A percentile compares a stretch with the other conserved stretches of the same genome.
Conservation (phyloP, 148 eudicot species). For the Mesembryanthemum crystallinum region DNA sequence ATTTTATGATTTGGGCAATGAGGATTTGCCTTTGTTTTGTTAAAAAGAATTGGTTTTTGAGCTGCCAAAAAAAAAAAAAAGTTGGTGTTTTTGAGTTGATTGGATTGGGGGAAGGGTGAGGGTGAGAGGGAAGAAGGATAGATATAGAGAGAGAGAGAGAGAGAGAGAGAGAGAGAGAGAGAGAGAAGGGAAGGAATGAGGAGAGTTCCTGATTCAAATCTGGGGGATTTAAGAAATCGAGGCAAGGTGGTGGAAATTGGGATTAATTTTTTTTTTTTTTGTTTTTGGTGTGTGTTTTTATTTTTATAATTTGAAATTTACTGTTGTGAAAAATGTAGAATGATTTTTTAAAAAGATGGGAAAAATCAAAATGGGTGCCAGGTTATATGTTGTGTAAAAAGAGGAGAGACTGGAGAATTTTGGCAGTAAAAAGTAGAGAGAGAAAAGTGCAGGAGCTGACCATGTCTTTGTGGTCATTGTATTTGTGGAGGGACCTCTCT, state of each 20-base stretch:
- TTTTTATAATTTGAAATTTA: too few relatives aligned
- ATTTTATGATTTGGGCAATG: slow-evolving; percentile 18
- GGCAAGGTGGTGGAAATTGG: slow-evolving; percentile 35
- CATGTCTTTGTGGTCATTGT: neutral
- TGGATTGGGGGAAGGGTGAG: slow-evolving; percentile 4
- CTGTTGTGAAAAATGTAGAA: slow-evolving; percentile 9
- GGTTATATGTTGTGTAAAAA: slow-evolving; percentile 6
- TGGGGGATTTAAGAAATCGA: slow-evolving; percentile 40
- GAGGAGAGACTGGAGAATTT: slow-evolving; percentile 18
- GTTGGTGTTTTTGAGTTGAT: slow-evolving; percentile 16
- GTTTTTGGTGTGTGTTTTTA: slow-evolving; percentile 1
- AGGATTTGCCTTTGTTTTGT: slow-evolving; percentile 12
- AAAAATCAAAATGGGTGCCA: slow-evolving; percentile 11
- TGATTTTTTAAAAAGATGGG: neutral
- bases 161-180: slow-evolving; percentile 9
- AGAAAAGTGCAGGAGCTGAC: neutral
- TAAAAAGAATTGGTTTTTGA: slow-evolving; percentile 14
- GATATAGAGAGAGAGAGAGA: slow-evolving; percentile 25
- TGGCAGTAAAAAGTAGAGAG: slow-evolving; percentile 5
- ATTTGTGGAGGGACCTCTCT: too few relatives aligned
- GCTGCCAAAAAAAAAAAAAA: slow-evolving; percentile 19
- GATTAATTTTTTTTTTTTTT: neutral
- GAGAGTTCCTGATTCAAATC: slow-evolving; percentile 51
- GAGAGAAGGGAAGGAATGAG: slow-evolving; percentile 37
- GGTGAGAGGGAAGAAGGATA: slow-evolving; percentile 5